Conservation (phyloP, 805 yeast species). For the Trichomonascus vanleenenianus region DNA sequence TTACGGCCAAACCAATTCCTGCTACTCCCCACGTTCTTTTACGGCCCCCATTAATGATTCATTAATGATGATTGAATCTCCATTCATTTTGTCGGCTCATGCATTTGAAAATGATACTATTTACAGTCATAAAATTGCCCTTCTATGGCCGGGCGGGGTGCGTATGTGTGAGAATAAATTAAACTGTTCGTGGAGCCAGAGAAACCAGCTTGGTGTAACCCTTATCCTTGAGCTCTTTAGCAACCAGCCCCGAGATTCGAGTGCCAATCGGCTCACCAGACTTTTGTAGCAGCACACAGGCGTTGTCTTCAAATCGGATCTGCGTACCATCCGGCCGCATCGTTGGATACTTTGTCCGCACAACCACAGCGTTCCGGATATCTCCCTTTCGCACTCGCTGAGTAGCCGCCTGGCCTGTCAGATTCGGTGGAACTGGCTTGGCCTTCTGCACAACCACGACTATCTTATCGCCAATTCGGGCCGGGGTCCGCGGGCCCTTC, state of each 20-base stretch:
- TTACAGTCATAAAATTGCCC: conserved; percentile 1
- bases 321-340: conserved; percentile 81
- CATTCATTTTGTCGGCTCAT: not conserved
- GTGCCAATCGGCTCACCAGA: conserved; percentile 92
- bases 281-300: conserved; percentile 90
- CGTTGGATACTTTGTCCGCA: conserved; percentile 77
- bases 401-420: conserved; percentile 64
- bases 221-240: conserved; percentile 78
- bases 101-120: not conserved
- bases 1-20: no score
- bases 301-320: conserved; percentile 88
- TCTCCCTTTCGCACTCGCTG: conserved; percentile 86
- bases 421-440: conserved; percentile 60
- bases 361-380: conserved; percentile 90
- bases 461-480: conserved; percentile 76
- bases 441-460: conserved; percentile 94
- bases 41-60: no score
- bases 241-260: conserved; percentile 83
- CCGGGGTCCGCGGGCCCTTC: conserved; percentile 78
- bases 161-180: conserved; percentile 6
- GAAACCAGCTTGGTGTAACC: conserved; percentile 81
- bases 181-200: conserved; percentile 80
- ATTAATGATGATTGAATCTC: no score
- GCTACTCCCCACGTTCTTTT: no score
- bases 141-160: no score